These are phyloP conservation scores for Debaryomyces singareniensis DNA, from an alignment of 1,139 yeast genomes.

Conservation along the genomic window DNA sequence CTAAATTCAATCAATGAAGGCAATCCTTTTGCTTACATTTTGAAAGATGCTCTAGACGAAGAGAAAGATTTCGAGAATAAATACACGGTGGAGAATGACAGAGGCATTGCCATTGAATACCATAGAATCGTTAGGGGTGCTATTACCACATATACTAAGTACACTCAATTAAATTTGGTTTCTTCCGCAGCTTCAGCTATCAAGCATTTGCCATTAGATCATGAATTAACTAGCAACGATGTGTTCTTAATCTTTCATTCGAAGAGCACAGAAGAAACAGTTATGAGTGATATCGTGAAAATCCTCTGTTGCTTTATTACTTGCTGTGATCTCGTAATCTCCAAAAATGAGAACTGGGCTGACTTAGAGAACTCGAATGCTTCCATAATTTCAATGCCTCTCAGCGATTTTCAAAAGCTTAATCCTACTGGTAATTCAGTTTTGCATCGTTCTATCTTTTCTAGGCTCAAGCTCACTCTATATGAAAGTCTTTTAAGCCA, in stretches of 20 bases:
- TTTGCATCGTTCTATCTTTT: constrained; percentile 8
- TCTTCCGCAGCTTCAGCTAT: constrained; percentile 59
- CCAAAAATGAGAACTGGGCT: constrained; percentile 8
- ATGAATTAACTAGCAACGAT: constrained; percentile 36
- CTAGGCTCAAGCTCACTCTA: constrained; percentile 12
- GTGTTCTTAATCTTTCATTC: constrained; percentile 31
- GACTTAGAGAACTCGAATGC: constrained; percentile 13
- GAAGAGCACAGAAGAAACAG: constrained; percentile 11
- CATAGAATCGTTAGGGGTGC: constrained; percentile 15
- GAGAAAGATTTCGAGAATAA: constrained; percentile 17
- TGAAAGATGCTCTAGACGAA: constrained; percentile 3
- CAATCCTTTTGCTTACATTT: constrained; percentile 1
- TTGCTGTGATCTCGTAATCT: constrained; percentile 12
- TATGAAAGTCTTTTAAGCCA: constrained; percentile 19
- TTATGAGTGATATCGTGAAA: constrained; percentile 23
- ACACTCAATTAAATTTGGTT: constrained; percentile 56
- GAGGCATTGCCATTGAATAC: constrained; percentile 30
- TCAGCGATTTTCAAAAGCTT: constrained; percentile 7
- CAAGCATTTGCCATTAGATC: constrained; percentile 48
- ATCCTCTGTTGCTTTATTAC: constrained; percentile 24
- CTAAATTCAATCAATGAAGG: constrained; percentile 2
- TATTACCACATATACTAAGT: constrained; percentile 25
- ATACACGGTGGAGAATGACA: constrained; percentile 29
- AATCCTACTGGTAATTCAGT: constrained; percentile 6
- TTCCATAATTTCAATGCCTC: constrained; percentile 17